phyloP scores from a whole-genome alignment of 2,329 filamentous ascomycete genomes.

The Talaromyces sp. region DNA sequence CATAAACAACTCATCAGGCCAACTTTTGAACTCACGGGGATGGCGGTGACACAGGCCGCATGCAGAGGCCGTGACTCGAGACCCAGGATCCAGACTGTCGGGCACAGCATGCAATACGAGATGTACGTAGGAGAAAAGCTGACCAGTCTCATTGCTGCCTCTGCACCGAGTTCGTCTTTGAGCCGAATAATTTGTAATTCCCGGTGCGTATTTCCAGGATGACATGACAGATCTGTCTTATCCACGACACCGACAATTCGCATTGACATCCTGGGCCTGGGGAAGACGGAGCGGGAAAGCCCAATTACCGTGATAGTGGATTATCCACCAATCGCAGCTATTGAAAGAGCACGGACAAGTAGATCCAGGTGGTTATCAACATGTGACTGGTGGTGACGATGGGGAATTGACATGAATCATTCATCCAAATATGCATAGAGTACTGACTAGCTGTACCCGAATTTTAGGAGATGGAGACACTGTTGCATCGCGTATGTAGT shows the following conservation, averaged over 20 bases:
- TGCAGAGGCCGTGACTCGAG: neutral
- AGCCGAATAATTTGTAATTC: neutral
- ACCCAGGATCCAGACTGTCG: neutral
- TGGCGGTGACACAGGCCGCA: neutral
- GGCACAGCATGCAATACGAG: neutral
- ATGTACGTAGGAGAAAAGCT: neutral
- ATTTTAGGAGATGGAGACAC: too few relatives aligned
- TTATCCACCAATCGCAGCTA: neutral
- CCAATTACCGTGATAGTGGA: neutral
- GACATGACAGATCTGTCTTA: too few relatives aligned
- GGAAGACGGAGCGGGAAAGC: neutral
- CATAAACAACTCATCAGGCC: neutral
- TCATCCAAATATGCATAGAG: too few relatives aligned
- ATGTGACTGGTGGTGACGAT: too few relatives aligned
- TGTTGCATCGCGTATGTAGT: too few relatives aligned
- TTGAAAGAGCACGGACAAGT: too few relatives aligned
- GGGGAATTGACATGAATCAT: too few relatives aligned
- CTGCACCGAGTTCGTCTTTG: neutral
- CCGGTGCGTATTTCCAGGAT: too few relatives aligned
- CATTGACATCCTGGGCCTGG: neutral
- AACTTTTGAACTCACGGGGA: neutral
- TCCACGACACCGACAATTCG: too few relatives aligned
- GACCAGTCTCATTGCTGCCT: neutral
- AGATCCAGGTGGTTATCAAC: too few relatives aligned
- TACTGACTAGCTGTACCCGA: too few relatives aligned